Percentiles rank a stretch among this genome's conserved stretches.
Conservation (phyloP, 108 stramenopile species). For the Cyclotella kingstonii region DNA sequence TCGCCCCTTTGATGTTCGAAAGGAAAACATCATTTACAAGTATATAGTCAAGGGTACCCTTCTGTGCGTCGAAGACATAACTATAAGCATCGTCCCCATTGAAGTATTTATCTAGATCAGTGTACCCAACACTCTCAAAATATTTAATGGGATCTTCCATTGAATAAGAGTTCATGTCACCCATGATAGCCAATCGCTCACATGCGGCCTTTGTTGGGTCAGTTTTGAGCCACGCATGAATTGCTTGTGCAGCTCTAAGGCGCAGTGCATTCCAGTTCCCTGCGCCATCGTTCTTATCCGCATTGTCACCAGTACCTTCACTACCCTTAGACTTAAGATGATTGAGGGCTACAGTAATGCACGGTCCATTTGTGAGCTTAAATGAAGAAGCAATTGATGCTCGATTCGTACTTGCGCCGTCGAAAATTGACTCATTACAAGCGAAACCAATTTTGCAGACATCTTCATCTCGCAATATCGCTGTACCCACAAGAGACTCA, state of each 20-base stretch:
- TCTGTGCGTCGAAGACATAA: conserved; percentile 43
- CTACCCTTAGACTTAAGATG: conserved; percentile 47
- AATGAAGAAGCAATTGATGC: conserved; percentile 24
- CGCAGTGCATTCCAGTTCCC: conserved; percentile 33
- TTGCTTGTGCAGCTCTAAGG: conserved; percentile 15
- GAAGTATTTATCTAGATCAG: conserved; percentile 7
- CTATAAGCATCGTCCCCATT: conserved; percentile 19
- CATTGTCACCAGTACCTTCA: conserved; percentile 15
- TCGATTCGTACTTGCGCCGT: conserved; percentile 12
- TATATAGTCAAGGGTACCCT: conserved; percentile 44
- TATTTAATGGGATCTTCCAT: conserved; percentile 29
- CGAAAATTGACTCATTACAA: background rate
- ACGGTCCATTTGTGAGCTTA: background rate
- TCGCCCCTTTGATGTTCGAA: conserved; percentile 7
- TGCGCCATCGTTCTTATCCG: conserved; percentile 33
- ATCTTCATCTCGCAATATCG: conserved; percentile 4
- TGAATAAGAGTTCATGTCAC: conserved; percentile 46
- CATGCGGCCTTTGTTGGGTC: conserved; percentile 28
- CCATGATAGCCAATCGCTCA: conserved; percentile 12
- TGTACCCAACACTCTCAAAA: conserved; percentile 24
- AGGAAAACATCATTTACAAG: conserved; percentile 16
- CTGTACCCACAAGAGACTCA: background rate
- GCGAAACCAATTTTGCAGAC: background rate
- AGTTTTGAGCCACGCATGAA: conserved; percentile 26
- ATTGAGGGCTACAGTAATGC: conserved; percentile 37